Evolutionary conservation across 2,329 filamentous ascomycete genomes (phyloP).

Genomic region (Incumbomyces lentus): DNA sequence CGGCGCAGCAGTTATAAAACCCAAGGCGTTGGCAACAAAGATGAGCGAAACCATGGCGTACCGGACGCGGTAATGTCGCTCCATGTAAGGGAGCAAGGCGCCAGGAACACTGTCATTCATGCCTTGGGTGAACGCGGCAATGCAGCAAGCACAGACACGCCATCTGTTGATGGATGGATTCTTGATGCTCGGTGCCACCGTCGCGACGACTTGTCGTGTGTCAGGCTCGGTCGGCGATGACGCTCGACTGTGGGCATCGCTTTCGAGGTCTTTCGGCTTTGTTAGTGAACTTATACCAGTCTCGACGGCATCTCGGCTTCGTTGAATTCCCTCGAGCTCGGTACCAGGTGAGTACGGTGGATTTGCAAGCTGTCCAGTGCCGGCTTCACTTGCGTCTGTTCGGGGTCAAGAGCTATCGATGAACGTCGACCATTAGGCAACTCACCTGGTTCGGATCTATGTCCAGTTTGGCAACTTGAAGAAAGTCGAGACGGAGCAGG

Average conservation of each 20-base stretch:
- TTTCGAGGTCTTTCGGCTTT: not conserved
- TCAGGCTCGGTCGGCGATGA: not conserved
- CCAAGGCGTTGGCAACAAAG: conserved; percentile 66
- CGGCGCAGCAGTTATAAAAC: conserved; percentile 64
- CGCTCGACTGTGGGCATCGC: not conserved
- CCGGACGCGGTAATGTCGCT: conserved; percentile 62
- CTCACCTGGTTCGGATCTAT: no score
- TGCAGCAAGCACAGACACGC: conserved; percentile 45
- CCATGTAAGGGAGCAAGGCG: conserved; percentile 71
- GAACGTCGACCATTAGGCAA: no score
- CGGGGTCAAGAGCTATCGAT: no score
- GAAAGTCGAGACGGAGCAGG: no score
- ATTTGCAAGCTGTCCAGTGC: no score
- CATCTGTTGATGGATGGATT: conserved; percentile 45
- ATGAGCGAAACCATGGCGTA: conserved; percentile 73
- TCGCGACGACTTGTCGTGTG: not conserved
- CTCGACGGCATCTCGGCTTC: no score
- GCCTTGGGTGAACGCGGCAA: not conserved
- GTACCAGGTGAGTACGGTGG: no score
- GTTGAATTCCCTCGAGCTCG: no score
- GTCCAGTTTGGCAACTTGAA: no score
- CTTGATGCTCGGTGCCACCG: not conserved
- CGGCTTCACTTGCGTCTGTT: no score
- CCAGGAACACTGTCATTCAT: conserved; percentile 41
- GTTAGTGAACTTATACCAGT: no score